A percentile compares a stretch with the other conserved stretches of the same genome.
Evolutionary conservation across 1,284 basidiomycete species (phyloP).

Genomic region (Xerocomus amazonicus): DNA sequence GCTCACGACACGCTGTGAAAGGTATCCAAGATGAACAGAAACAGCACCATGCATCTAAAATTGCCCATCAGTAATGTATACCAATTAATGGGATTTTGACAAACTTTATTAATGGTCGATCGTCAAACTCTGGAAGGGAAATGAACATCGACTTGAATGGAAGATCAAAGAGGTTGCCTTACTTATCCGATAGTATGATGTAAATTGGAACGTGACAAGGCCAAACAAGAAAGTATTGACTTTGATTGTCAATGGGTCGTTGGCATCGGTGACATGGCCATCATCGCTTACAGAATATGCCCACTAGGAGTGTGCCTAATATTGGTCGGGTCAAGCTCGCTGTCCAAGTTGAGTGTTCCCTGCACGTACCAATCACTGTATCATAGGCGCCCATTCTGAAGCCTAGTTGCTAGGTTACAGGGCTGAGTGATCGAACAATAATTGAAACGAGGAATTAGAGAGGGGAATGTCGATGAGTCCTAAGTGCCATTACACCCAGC

Average conservation of each 20-base stretch:
- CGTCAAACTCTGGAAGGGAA: conserved; percentile 40
- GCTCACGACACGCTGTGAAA: conserved; percentile 36
- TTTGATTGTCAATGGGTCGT: conserved; percentile 13
- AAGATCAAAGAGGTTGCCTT: conserved; percentile 12
- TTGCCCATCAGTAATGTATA: background rate
- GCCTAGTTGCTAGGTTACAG: no score
- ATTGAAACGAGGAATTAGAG: no score
- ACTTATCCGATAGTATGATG: conserved; percentile 42
- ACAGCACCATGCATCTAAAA: conserved; percentile 36
- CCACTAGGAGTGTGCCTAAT: conserved; percentile 38
- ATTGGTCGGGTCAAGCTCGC: background rate
- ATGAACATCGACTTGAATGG: background rate
- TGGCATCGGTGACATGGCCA: background rate
- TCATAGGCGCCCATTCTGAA: background rate
- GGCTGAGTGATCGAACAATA: no score
- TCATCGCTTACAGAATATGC: conserved; percentile 36
- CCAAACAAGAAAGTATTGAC: conserved; percentile 53
- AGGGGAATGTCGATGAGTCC: no score
- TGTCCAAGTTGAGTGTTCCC: background rate
- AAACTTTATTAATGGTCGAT: conserved; percentile 29
- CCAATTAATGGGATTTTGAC: background rate
- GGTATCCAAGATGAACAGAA: conserved; percentile 42
- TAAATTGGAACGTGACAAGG: conserved; percentile 48
- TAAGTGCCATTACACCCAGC: no score
- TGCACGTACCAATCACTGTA: conserved; percentile 11